Evolutionary conservation across 331 rosid genomes (phyloP).

Genomic region (Cydonia oblonga): DNA sequence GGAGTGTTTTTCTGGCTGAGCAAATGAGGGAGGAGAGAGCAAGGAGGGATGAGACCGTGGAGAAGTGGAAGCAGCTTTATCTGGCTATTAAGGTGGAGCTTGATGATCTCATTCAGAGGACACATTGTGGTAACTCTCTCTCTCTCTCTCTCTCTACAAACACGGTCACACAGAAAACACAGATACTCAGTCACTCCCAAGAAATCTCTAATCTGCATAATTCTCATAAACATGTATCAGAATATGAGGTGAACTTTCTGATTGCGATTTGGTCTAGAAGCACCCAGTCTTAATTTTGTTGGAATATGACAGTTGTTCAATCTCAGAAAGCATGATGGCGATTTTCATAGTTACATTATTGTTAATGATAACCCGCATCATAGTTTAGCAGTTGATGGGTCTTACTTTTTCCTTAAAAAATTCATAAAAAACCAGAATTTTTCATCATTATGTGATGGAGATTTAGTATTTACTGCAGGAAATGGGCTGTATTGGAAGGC

Average conservation of each 20-base stretch:
- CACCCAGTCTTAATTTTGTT: not conserved
- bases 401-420: not conserved
- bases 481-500: slow-evolving; percentile 65
- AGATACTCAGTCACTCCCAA: too few species aligned
- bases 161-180: too few species aligned
- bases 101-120: slow-evolving; percentile 86
- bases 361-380: not conserved
- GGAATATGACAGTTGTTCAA: not conserved
- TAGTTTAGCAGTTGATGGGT: not conserved
- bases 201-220: not conserved
- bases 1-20: slow-evolving; percentile 41
- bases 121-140: slow-evolving; percentile 36
- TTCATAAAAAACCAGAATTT: not conserved
- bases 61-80: slow-evolving; percentile 94
- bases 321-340: not conserved
- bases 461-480: slow-evolving; percentile 14
- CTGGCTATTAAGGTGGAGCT: slow-evolving; percentile 82
- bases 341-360: not conserved
- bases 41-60: slow-evolving; percentile 72
- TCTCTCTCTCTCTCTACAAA: not conserved
- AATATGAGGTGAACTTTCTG: too few species aligned
- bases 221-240: too few species aligned
- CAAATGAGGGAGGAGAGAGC: slow-evolving; percentile 69
- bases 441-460: not conserved
- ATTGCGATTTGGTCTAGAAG: not conserved